Evolutionary conservation across 805 yeast genomes (phyloP), one percentile per base, ranked within the genome.

Genomic region (Lachancea thermotolerans): DNA sequence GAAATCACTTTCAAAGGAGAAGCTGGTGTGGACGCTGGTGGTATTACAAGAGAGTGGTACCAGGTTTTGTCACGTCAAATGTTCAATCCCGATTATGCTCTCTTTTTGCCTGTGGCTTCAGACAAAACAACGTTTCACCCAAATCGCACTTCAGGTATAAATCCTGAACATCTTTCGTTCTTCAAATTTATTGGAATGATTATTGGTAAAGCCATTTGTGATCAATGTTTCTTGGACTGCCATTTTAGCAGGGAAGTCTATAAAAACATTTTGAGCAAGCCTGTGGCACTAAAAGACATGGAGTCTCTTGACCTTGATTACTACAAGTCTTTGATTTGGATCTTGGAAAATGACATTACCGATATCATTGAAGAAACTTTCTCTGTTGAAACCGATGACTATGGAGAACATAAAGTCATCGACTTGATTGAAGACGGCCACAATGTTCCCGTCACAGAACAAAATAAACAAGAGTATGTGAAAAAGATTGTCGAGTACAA

Each of bases 1-100:
- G 90, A 84, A 41, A 79, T 93, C 35, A 75, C 75, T n/a, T 93
- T 93, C 69, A 81, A 81, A 50, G 96, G 95, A 1, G 99, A 93
- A 64, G 84, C 84, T 44, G 99, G 98, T 54, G 86, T 93, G 40
- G 99, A 93, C 71, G 99, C 96, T 2, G 99, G 99, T 54, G 99
- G 99, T 35, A 82, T 93, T 12, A 86, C 97, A 0, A 74, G 99
- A 58, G 99, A 93, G 63, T 93, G 99, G 99, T 90, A 83, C 58
- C 97, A 90, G 61, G 95, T 90, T 4, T 66, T 93, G 39, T 81
- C 96, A 0, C 74, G 96, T 50, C 97, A 91, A 62, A 90, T 93
- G 87, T 88, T 93, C 68, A 89, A 91, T 60, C 95, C 98, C 0
- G 95, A 88, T 57, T 89, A 89, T 67, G 97, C 96, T 0, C 68